Base-by-base conservation (phyloP, 441 rosid genomes). In the Jatropha multifida region DNA sequence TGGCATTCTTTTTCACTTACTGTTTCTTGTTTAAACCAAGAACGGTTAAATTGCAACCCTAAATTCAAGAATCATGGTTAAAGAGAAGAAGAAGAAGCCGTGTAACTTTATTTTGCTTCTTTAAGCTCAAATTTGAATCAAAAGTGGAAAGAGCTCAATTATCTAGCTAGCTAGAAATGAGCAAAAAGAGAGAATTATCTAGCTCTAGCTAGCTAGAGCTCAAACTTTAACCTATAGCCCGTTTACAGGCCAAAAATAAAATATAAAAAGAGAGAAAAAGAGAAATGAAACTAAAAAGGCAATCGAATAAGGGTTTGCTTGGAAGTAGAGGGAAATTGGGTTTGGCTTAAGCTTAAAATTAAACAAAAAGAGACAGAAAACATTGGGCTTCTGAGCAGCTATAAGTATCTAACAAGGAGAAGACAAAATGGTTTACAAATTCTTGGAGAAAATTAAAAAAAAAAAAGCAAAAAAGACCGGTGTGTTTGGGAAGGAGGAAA, bases 401-500 rank as follows among this genome's bases (percentile, higher is more conserved):
- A 65, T 49, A 61, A 61, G 69, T 5, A 62, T 8, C 26, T 10
- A 27, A n/a, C 18, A 41, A 54, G 40, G 40, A 62, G 58, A 51
- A 26, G 46, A 37, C 32, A 58, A 59, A 26, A 58, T 14, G 6
- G 12, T 14, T 23, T 7, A 27, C 17, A 27, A 69, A 10, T 7
- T 14, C 4, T 64, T 7, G 65, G 10, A 40, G 4, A 5, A 17
- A 48, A 42, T n/a, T 3, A 49, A 52, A 44, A 9, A 46, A 41
- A 68, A 13, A 7, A 18, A 13, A 54, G 20, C 4, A 40, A 62
- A 65, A 42, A 13, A 23, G 2, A 41, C 55, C 23, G 7, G 41
- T 17, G 67, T 26, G 83, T 60, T 77, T 82, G 81, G 79, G 79
- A 26, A 58, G 76, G 32, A 23, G 49, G 54, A 72, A 69, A 62